A percentile compares a stretch with the other conserved stretches of the same genome.
phyloP scores from a whole-genome alignment of 2,329 filamentous ascomycete species.

The Metarhizium brunneum region DNA sequence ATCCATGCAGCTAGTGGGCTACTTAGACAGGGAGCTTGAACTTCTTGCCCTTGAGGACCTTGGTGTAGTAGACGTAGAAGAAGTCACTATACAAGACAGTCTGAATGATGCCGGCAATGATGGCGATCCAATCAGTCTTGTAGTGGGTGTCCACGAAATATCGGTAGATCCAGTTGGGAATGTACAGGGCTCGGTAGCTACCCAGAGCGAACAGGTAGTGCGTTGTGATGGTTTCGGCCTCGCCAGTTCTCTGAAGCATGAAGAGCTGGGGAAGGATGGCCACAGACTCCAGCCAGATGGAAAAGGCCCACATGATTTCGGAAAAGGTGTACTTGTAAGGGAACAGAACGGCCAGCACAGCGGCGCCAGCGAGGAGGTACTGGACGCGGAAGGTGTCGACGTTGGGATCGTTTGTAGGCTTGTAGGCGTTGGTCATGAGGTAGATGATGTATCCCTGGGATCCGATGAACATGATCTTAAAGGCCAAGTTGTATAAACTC shows the following conservation, averaged over 20 bases:
- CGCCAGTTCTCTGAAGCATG: slow-evolving; percentile 94
- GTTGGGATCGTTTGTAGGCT: slow-evolving; percentile 93
- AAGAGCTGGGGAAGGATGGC: slow-evolving; percentile 96
- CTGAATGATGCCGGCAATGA: slow-evolving; percentile 83
- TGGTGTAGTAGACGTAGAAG: slow-evolving; percentile 99
- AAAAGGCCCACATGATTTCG: slow-evolving; percentile 95
- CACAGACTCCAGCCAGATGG: slow-evolving; percentile 95
- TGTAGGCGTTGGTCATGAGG: slow-evolving; percentile 96
- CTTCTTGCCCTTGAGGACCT: slow-evolving; percentile 83
- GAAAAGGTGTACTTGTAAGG: slow-evolving; percentile 74
- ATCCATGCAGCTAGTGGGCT: neutral
- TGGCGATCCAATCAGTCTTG: slow-evolving; percentile 74
- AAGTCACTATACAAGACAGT: slow-evolving; percentile 97
- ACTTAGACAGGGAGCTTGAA: slow-evolving; percentile 73
- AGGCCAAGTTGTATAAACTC: slow-evolving; percentile 84
- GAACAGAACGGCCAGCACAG: slow-evolving; percentile 69
- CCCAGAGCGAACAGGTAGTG: slow-evolving; percentile 95
- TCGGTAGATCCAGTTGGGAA: slow-evolving; percentile 96
- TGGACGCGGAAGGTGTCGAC: slow-evolving; percentile 96
- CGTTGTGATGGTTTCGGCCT: slow-evolving; percentile 98
- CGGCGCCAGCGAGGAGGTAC: slow-evolving; percentile 78
- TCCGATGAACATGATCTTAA: slow-evolving; percentile 91
- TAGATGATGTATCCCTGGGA: slow-evolving; percentile 92
- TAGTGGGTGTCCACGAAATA: slow-evolving; percentile 68
- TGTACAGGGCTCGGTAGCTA: slow-evolving; percentile 86